Evolutionary conservation across 768 basidiomycete genomes (phyloP).

Genomic region (Leccinum obscurum): DNA sequence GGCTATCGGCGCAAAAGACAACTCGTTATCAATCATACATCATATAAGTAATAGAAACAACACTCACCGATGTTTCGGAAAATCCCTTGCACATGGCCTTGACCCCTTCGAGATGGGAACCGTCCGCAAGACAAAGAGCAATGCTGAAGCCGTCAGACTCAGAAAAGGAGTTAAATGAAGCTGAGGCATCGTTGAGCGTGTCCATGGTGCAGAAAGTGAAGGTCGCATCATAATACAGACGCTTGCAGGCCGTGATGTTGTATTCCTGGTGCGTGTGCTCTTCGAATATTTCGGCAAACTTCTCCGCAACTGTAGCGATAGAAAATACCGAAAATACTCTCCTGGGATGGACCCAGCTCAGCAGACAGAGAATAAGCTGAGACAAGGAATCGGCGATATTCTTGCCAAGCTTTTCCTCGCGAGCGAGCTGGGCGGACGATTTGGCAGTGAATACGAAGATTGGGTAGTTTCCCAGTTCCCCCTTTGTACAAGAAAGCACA

Average conservation of each 20-base stretch:
- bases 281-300: slow-evolving; percentile 49
- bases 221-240: slow-evolving; percentile 62
- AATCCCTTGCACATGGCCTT: slow-evolving; percentile 56
- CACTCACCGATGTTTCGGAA: slow-evolving; percentile 56
- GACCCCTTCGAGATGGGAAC: slow-evolving; percentile 35
- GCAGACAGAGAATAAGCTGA: slow-evolving; percentile 43
- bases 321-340: slow-evolving; percentile 72
- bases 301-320: slow-evolving; percentile 42
- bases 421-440: slow-evolving; percentile 38
- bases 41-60: neutral
- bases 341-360: slow-evolving; percentile 31
- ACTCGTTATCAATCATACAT: neutral
- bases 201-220: slow-evolving; percentile 53
- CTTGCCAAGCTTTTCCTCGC: slow-evolving; percentile 11
- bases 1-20: slow-evolving; percentile 35
- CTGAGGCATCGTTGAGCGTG: slow-evolving; percentile 34
- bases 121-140: slow-evolving; percentile 35
- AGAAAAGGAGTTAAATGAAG: neutral
- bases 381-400: slow-evolving; percentile 42
- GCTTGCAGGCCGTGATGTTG: slow-evolving; percentile 28
- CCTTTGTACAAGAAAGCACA: slow-evolving; percentile 59
- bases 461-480: slow-evolving; percentile 59
- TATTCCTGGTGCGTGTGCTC: slow-evolving; percentile 29
- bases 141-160: slow-evolving; percentile 20
- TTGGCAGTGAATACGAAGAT: slow-evolving; percentile 59